A percentile compares a stretch with the other conserved stretches of the same genome.
These are phyloP conservation scores for Metarhizium robertsii DNA, from an alignment of 2,329 filamentous ascomycete species.

Conservation along the genomic window DNA sequence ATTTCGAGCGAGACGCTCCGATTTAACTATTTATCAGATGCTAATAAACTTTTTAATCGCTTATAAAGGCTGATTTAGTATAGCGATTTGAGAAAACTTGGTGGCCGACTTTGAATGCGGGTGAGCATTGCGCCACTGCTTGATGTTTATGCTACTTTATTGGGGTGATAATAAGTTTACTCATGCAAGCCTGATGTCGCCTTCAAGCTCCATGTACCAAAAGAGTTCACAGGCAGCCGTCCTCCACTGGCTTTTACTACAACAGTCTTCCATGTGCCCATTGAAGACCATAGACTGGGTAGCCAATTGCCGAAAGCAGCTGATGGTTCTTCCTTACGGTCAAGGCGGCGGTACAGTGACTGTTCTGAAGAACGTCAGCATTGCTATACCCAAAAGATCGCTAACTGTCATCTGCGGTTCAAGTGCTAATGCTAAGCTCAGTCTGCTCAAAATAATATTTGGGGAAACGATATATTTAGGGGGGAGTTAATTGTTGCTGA, in stretches of 20 bases:
- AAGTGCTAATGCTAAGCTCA: no score
- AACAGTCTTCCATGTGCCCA: slow-evolving; percentile 20
- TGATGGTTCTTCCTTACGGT: slow-evolving; percentile 8
- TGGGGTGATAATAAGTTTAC: slow-evolving; percentile 1
- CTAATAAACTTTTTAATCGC: slow-evolving; percentile 24
- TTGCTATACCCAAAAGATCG: no score
- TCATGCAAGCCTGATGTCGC: slow-evolving; percentile 8
- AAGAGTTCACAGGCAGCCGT: slow-evolving; percentile 16
- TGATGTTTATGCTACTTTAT: no score
- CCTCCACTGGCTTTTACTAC: slow-evolving; percentile 33
- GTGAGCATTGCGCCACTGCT: no score
- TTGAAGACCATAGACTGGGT: slow-evolving; percentile 32
- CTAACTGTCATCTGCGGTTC: no score
- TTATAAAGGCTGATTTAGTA: slow-evolving; percentile 29
- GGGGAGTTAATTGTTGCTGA: no score
- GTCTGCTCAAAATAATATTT: no score
- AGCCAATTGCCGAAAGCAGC: slow-evolving; percentile 24
- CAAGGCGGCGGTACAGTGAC: no score
- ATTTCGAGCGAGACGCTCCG: slow-evolving; percentile 18
- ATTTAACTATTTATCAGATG: slow-evolving; percentile 29
- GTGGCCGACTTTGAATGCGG: slow-evolving; percentile 26
- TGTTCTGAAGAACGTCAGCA: no score
- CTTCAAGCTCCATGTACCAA: slow-evolving; percentile 24
- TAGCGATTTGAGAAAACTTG: slow-evolving; percentile 36
- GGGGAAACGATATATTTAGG: no score